A percentile compares a stretch with the other conserved stretches of the same genome.
These are phyloP conservation scores for Penicillium lividum DNA, from an alignment of 495 filamentous ascomycete species.

Conservation along the genomic window DNA sequence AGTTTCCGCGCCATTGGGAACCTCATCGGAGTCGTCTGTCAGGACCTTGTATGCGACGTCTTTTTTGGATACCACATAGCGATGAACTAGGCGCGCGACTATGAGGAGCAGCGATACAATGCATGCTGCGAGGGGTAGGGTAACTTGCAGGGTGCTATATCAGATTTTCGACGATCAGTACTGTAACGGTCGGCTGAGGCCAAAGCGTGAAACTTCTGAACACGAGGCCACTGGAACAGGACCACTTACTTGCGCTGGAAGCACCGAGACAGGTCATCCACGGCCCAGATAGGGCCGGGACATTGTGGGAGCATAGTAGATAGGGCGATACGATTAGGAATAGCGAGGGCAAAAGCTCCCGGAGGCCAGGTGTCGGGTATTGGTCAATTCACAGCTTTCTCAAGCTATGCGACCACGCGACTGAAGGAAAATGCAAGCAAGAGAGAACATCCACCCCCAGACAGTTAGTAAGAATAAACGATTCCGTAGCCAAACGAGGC, in stretches of 20 bases:
- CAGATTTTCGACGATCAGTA: conserved; percentile 21
- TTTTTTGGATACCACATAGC: conserved; percentile 43
- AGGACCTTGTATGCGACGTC: conserved; percentile 35
- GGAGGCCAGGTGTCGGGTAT: conserved; percentile 7
- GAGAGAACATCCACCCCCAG: conserved; percentile 9
- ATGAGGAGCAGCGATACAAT: conserved; percentile 70
- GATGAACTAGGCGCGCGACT: conserved; percentile 53
- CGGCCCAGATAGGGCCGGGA: conserved; percentile 75
- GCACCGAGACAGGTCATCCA: conserved; percentile 86
- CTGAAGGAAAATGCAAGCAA: neutral
- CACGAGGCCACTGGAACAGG: neutral
- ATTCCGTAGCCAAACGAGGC: conserved; percentile 20
- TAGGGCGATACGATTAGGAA: conserved; percentile 10
- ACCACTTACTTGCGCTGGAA: conserved; percentile 77
- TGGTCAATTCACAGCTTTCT: neutral
- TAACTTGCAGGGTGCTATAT: conserved; percentile 76
- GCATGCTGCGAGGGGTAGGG: conserved; percentile 74
- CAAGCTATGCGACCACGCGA: conserved; percentile 1
- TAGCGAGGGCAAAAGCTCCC: conserved; percentile 16
- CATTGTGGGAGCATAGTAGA: conserved; percentile 70
- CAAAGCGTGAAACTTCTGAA: neutral
- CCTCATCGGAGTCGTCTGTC: conserved; percentile 44
- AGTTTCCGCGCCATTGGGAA: conserved; percentile 37
- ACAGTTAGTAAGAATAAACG: conserved; percentile 21
- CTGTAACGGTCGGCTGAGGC: conserved; percentile 6